Base-by-base conservation (phyloP, 2,329 filamentous ascomycete species). In the Corynespora cassiicola region DNA sequence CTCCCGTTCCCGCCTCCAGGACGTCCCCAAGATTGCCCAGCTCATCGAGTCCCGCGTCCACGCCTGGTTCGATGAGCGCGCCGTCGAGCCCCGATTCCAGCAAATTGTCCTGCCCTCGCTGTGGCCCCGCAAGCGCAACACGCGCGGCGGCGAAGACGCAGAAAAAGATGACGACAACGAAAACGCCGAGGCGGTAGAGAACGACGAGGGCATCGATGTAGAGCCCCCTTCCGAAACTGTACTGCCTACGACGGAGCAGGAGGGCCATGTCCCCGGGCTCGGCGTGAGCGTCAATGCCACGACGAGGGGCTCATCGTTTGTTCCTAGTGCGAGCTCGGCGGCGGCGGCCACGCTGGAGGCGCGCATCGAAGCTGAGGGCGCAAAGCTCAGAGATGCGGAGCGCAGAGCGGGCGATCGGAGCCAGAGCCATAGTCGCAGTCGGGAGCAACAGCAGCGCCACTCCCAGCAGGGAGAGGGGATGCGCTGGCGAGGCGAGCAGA, bases 21-120 rank as follows among this genome's bases (percentile, higher is more conserved):
- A 95, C 63, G 87, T 95, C 1, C 89, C 89, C 18, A 95, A 95
- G 65, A 92, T 95, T 56, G 88, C 89, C 0, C 87, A 92, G 64
- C 75, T 95, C 2, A 83, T 95, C 25, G 89, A 95, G 69, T 80
- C 84, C 4, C 79, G 88, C 12, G 76, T 95, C 11, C 88, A 94
- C 68, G 82, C 83, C 37, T 95, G 89, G 89, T 92, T 95, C 65
- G 88, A 94, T 65, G 88, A 94, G 61, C 82, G 89, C 30, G 88
- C 85, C 47, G 89, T 95, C 6, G 88, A 94, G 69, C 89, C 89
- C 2, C 80, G 88, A 17, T 94, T 94, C 66, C 89, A 94, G 64
- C 88, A 94, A 62, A 92, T 94, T 50, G 86, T 87, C 1, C 75
- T 95, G 7, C 89, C 89, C 0, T 90, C 83, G 53, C 64, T 94